Percentiles rank a stretch among this genome's conserved stretches.
Evolutionary conservation across 2,329 filamentous ascomycete species (phyloP).

Genomic region (Xylariales sp.): DNA sequence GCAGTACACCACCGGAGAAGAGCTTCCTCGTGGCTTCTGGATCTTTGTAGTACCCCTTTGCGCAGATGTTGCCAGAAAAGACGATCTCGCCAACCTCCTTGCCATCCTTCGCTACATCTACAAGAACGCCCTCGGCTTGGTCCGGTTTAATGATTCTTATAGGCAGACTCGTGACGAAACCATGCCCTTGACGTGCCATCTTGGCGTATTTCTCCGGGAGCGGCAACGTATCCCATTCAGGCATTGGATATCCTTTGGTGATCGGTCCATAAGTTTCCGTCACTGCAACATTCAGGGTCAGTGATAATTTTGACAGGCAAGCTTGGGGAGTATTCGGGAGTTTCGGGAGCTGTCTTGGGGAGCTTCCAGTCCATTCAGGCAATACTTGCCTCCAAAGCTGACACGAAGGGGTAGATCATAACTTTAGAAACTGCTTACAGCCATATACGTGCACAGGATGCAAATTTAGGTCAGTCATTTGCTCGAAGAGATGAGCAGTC

Average conservation of each 20-base stretch:
- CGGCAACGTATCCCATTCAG: slow-evolving; percentile 73
- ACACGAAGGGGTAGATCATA: too few species aligned
- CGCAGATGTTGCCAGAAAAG: slow-evolving; percentile 87
- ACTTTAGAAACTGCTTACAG: too few species aligned
- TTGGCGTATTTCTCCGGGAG: slow-evolving; percentile 73
- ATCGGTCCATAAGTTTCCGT: slow-evolving; percentile 92
- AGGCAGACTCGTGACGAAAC: slow-evolving; percentile 78
- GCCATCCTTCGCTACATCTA: slow-evolving; percentile 65
- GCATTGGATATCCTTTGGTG: slow-evolving; percentile 87
- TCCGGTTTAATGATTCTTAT: slow-evolving; percentile 78
- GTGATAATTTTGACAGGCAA: too few species aligned
- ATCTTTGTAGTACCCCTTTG: slow-evolving; percentile 90
- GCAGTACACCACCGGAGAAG: slow-evolving; percentile 79
- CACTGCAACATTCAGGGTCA: too few species aligned
- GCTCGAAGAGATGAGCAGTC: slow-evolving; percentile 83
- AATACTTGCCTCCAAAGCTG: too few species aligned
- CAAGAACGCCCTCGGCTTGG: slow-evolving; percentile 59
- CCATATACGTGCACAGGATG: slow-evolving; percentile 93
- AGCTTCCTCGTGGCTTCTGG: slow-evolving; percentile 78
- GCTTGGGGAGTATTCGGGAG: too few species aligned
- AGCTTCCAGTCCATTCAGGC: too few species aligned
- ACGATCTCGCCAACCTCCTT: slow-evolving; percentile 80
- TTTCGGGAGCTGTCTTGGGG: too few species aligned
- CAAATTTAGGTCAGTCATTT: slow-evolving; percentile 79
- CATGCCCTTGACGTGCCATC: slow-evolving; percentile 94